Evolutionary conservation across 2,329 filamentous ascomycete species (phyloP), one percentile per base, ranked within the genome.

Genomic region (Boeremia lycopersici): DNA sequence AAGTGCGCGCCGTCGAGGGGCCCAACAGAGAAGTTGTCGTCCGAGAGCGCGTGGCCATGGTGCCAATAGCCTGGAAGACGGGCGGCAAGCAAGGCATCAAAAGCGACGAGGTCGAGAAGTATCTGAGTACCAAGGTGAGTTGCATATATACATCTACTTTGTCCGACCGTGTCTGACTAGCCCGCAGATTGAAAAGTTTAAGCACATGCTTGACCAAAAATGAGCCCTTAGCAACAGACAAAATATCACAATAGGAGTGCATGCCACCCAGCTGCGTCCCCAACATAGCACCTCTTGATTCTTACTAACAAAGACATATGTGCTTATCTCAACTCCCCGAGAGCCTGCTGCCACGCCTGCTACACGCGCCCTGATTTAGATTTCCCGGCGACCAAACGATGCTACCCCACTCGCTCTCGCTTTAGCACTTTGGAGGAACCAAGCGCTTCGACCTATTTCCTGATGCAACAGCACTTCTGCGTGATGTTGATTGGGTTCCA

Each of bases 1-100:
- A 99, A 79, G 90, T 99, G 36, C 82, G 91, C 13, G 95, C 95
- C 0, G 90, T 99, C 0, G 95, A 99, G 74, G 95, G 95, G 0
- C 93, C 93, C 0, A 90, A 90, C 62, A 81, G 92, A 10, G 93
- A 99, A 77, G 83, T 99, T 11, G 83, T 89, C 8, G 95, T 99
- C 2, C 90, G 84, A 62, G 93, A 98, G 76, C 80, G 95, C 40
- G 93, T 99, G 11, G 88, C 93, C 1, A 99, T 99, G 95, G 88
- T 99, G 53, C 95, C 95, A 3, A 74, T 98, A 57, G 93, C 91
- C 9, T 99, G 95, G 95, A 90, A 90, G 71, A 84, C 82, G 8
- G 91, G 90, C 1, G 85, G 86, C 4, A 85, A 87, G 64, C 88
- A 88, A 35, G 95, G 95, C 0, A 91, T 98, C 59, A 85, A 86